Evolutionary conservation across 78 protist genomes (phyloP).

Genomic region (Speleostelium caveatum): DNA sequence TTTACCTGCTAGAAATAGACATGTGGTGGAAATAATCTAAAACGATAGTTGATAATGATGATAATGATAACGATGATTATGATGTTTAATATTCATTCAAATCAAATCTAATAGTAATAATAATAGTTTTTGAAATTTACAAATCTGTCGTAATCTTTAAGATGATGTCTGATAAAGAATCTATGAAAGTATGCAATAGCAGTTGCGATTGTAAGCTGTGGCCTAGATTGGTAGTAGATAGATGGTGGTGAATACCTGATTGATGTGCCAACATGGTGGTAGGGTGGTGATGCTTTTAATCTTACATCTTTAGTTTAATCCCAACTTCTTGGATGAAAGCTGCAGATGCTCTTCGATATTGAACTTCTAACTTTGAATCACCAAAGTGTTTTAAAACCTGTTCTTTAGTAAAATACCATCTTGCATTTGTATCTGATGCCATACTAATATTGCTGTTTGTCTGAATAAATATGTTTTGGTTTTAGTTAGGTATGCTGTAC

Average conservation of each 20-base stretch:
- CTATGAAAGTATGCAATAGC: conserved; percentile 90
- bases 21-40: conserved; percentile 77
- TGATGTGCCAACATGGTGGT: not conserved
- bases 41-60: not conserved
- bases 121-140: too few relatives aligned
- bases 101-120: too few relatives aligned
- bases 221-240: conserved; percentile 26
- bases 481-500: too few relatives aligned
- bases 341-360: conserved; percentile 58
- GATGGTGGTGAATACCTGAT: not conserved
- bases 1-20: conserved; percentile 91
- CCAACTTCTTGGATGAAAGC: conserved; percentile 76
- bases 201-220: conserved; percentile 90
- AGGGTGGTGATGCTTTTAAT: too few relatives aligned
- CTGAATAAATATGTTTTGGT: not conserved
- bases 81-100: too few relatives aligned
- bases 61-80: too few relatives aligned
- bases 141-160: conserved; percentile 73
- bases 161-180: conserved; percentile 81
- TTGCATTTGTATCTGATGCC: not conserved
- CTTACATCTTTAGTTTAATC: conserved; percentile 58
- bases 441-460: not conserved
- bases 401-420: conserved; percentile 69
- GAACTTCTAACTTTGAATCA: conserved; percentile 38
- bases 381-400: conserved; percentile 62